Evolutionary conservation across 495 filamentous ascomycete species (phyloP), one percentile per base, ranked within the genome.

Genomic region (Cudoniella acicularis): DNA sequence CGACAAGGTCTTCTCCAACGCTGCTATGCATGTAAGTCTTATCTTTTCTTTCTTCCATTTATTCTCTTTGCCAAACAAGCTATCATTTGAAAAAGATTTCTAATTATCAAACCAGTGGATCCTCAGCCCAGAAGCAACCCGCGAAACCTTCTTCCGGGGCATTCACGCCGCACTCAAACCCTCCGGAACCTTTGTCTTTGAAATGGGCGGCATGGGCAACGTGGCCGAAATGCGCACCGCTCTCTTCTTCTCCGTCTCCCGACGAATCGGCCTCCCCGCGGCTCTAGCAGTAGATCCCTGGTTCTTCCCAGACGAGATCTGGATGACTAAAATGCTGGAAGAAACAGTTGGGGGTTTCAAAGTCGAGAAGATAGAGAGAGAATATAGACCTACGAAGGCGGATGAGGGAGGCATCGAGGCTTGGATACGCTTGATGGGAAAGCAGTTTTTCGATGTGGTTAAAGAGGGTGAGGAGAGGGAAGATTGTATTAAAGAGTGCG

Each of bases 1-100:
- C 75, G 81, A 80, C 61, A 90, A 90, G 68, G 75, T 88, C 60
- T 88, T 92, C 68, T 89, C 85, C 42, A 92, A 92, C 64, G 89
- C 89, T 0, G 89, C 89, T 0, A 70, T 92, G 42, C 88, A 92
- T 48, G 45, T 48, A 48, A 48, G 45, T 48, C 45, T 16, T 41
- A 8, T 48, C 8, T 13, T 8, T 20, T 18, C 10, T 20, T 9
- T 48, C 45, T 8, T 10, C 45, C n/a, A n/a, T n/a, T n/a, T n/a
- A n/a, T n/a, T n/a, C n/a, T n/a, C n/a, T n/a, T n/a, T n/a, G n/a
- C n/a, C n/a, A n/a, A n/a, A n/a, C n/a, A n/a, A n/a, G n/a, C n/a
- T n/a, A 48, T 21, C 45, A 10, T 48, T 21, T 13, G 18, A 48
- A 48, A 8, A 9, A 48, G 8, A 20, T 6, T 10, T 18, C 20